Conservation (phyloP, 805 yeast genomes). For the Cephaloascus fragrans region DNA sequence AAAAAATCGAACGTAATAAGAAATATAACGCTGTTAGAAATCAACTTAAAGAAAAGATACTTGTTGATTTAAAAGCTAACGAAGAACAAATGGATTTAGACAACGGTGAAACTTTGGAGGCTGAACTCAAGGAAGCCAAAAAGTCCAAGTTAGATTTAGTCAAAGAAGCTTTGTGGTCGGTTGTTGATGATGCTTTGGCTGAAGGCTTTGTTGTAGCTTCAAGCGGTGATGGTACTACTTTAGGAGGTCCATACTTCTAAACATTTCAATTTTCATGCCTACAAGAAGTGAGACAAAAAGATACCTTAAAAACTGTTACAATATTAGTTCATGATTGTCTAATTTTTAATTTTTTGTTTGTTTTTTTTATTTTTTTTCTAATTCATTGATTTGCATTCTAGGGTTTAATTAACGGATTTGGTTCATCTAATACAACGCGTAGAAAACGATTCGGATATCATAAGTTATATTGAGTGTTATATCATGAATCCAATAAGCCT, state of each 20-base stretch:
- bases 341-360: no score
- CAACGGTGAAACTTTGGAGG: slow-evolving; percentile 12
- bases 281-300: no score
- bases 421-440: no score
- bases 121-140: slow-evolving; percentile 8
- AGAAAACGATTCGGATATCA: no score
- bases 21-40: slow-evolving; percentile 57
- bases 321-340: no score
- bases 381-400: no score
- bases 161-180: slow-evolving; percentile 63
- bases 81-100: slow-evolving; percentile 47
- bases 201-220: slow-evolving; percentile 31
- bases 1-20: slow-evolving; percentile 72
- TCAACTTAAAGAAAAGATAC: slow-evolving; percentile 22
- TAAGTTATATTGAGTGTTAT: no score
- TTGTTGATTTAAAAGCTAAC: slow-evolving; percentile 38
- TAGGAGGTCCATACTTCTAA: slow-evolving; percentile 63
- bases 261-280: no score
- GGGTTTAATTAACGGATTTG: no score
- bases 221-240: slow-evolving; percentile 70
- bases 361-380: no score
- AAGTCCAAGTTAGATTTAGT: slow-evolving; percentile 32
- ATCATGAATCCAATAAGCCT: slow-evolving; percentile 32
- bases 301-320: no score
- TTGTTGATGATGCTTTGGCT: slow-evolving; percentile 49